Evolutionary conservation across 768 basidiomycete species (phyloP).

Genomic region (Kwoniella mangroviensis): DNA sequence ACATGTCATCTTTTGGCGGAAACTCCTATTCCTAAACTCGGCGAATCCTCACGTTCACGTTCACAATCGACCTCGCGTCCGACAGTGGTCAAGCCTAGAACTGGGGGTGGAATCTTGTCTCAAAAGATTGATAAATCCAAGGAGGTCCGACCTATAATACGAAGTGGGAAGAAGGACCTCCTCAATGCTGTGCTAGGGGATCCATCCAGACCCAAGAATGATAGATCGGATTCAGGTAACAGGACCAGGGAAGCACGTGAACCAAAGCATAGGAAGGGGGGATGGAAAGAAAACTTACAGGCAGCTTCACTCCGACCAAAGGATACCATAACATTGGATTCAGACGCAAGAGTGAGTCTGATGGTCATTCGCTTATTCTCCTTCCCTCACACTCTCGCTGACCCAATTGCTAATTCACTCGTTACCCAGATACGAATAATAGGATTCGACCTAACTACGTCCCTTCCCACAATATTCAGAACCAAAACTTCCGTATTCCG

Average conservation of each 20-base stretch:
- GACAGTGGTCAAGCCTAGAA: neutral
- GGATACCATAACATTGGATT: neutral
- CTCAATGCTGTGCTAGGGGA: too few relatives aligned
- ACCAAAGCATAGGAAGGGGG: too few relatives aligned
- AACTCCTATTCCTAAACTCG: neutral
- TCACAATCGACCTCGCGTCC: too few relatives aligned
- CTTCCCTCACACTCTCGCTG: too few relatives aligned
- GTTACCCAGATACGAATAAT: conserved; percentile 14
- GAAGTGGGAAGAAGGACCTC: neutral
- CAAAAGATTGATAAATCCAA: too few relatives aligned
- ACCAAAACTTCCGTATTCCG: conserved; percentile 9
- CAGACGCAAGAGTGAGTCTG: neutral
- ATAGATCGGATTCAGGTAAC: too few relatives aligned
- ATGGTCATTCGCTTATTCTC: neutral
- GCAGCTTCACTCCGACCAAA: too few relatives aligned
- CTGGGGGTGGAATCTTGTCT: neutral
- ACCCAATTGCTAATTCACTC: neutral
- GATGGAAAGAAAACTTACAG: too few relatives aligned
- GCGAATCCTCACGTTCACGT: conserved; percentile 2
- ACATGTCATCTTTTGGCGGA: conserved; percentile 7
- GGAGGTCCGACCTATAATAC: neutral
- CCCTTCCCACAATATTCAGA: conserved; percentile 17
- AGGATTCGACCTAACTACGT: conserved; percentile 27
- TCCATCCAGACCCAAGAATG: too few relatives aligned
- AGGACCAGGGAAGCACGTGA: too few relatives aligned